Evolutionary conservation across 768 basidiomycete species (phyloP), one percentile per base, ranked within the genome.

Genomic region (Lyophyllum decastes): DNA sequence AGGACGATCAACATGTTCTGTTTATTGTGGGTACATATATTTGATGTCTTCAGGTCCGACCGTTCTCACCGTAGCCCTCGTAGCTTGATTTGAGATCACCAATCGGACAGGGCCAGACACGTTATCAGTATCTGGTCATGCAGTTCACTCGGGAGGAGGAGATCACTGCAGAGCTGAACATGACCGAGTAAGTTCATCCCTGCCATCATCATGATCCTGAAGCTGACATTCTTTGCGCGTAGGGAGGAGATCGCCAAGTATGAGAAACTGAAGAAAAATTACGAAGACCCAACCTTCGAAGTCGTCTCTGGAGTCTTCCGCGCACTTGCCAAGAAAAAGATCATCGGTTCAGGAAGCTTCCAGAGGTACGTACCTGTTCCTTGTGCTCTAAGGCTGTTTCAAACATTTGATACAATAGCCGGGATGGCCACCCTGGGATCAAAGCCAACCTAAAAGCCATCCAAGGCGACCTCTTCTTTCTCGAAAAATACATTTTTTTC

Each of bases 91-190:
- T 99, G 46, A 94, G 87, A 68, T 92, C 87, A 24, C 96, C 97
- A 1, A 97, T 99, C 59, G 85, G 96, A 46, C 97, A 98, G 80
- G 97, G 97, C 49, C 97, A 98, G 69, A 99, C 97, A 1, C 82
- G 94, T 44, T 98, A 99, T 73, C 96, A 96, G 55, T 99, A 97
- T 70, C 78, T 99, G 21, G 96, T 99, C 55, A 95, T 98, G 89
- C 95, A 97, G 66, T 98, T 97, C 73, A 89, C 87, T n/a, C 83
- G 92, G 56, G 96, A 98, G 64, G 97, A 98, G 70, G 95, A 97
- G 73, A 94, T 95, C 60, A 96, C 95, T 24, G 92, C 95, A 5
- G 95, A 97, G 69, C 76, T 98, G 34, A 97, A 96, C 68, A 84
- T 98, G 80, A 78, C 84, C 41, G 94, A 98, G 94, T 95, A 73